Percentiles rank a stretch among this genome's conserved stretches.
These are phyloP conservation scores for Cucurbita maxima DNA, from an alignment of 306 rosid genomes.

Conservation along the genomic window DNA sequence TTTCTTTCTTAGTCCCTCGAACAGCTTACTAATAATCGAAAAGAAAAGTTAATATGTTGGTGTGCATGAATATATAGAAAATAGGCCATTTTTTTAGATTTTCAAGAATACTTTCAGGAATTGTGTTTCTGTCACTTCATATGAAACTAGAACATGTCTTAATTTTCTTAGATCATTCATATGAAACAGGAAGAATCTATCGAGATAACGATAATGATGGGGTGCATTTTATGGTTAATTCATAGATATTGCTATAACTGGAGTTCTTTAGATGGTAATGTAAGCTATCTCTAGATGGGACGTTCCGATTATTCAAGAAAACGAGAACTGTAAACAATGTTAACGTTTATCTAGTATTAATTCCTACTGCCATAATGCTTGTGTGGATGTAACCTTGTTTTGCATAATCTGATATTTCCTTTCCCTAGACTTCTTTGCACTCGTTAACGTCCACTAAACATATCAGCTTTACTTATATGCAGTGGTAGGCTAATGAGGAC, in stretches of 20 bases:
- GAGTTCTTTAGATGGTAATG: background rate
- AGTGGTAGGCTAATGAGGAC: slow-evolving; percentile 85
- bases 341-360: background rate
- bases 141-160: background rate
- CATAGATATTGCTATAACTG: background rate
- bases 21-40: background rate
- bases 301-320: background rate
- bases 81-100: background rate
- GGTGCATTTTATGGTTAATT: background rate
- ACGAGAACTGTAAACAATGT: background rate
- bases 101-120: background rate
- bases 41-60: background rate
- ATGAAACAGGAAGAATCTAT: background rate
- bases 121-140: background rate
- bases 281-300: background rate
- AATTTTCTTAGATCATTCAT: background rate
- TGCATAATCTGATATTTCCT: background rate
- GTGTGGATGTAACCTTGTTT: background rate
- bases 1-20: slow-evolving; percentile 10
- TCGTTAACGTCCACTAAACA: background rate
- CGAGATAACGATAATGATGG: background rate
- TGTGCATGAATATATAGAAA: background rate
- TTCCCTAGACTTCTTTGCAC: background rate
- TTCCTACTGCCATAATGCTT: background rate
- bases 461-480: slow-evolving; percentile 9